These are phyloP conservation scores for Penicillium nordicum DNA, from an alignment of 2,329 filamentous ascomycete genomes.

Conservation along the genomic window DNA sequence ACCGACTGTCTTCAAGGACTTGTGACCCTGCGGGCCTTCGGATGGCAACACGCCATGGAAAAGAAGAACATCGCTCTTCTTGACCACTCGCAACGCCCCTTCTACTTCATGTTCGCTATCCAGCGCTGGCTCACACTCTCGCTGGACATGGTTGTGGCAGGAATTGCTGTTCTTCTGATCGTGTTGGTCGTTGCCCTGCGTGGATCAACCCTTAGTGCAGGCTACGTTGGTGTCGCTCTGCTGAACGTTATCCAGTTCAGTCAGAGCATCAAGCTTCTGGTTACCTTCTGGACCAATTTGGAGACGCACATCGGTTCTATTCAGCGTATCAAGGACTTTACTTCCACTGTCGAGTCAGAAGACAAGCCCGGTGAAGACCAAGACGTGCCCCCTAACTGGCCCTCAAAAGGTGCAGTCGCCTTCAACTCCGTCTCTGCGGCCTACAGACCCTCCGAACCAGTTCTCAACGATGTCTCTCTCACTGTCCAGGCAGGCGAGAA, in stretches of 20 bases:
- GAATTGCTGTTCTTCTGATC: constrained; percentile 49
- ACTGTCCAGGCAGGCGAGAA: constrained; percentile 43
- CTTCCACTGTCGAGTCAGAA: constrained; percentile 44
- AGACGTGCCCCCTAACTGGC: constrained; percentile 42
- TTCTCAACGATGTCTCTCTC: constrained; percentile 48
- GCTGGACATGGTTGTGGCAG: constrained; percentile 50
- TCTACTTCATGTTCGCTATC: constrained; percentile 56
- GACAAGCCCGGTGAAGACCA: constrained; percentile 42
- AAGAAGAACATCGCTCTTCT: constrained; percentile 48
- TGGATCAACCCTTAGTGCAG: constrained; percentile 43
- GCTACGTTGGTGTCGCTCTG: constrained; percentile 53
- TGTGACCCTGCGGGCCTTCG: constrained; percentile 55
- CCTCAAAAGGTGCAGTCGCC: constrained; percentile 41
- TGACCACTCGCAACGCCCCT: constrained; percentile 55
- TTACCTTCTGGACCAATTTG: constrained; percentile 55
- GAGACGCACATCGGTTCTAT: constrained; percentile 59
- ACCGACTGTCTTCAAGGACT: constrained; percentile 56
- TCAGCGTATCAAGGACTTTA: constrained; percentile 54
- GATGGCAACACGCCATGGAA: constrained; percentile 49
- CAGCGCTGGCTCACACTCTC: constrained; percentile 57
- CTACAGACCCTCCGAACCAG: constrained; percentile 39
- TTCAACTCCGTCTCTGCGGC: constrained; percentile 46
- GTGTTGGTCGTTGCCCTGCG: constrained; percentile 47
- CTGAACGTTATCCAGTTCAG: constrained; percentile 55
- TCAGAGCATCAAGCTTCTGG: constrained; percentile 49